Base-by-base conservation (phyloP, 495 filamentous ascomycete genomes). In the Penicillium simplicissimum region DNA sequence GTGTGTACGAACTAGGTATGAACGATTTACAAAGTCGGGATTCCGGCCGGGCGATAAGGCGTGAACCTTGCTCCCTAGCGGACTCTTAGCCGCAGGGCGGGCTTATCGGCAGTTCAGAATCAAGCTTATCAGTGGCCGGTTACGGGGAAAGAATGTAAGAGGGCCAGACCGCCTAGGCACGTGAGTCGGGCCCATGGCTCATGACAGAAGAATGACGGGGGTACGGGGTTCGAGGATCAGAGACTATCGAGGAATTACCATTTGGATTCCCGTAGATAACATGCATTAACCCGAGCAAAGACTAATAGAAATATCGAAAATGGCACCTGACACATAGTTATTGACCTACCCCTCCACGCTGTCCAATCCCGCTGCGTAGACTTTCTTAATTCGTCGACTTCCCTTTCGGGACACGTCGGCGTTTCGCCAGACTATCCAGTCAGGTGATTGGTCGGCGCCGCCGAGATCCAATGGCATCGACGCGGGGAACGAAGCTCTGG, bases 311-410 rank as follows among this genome's bases (percentile, higher is more conserved):
- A 36, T 23, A 5, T 19, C 8, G 0, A 52, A 52, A 2, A 1
- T 4, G 28, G 8, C 51, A 53, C 31, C 33, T 37, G 51, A 53
- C 51, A 53, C 28, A 53, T 45, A 45, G 17, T 45, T 45, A 21
- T 11, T 45, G 40, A 10, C 17, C 28, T 14, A 25, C 45, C 28
- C 34, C 51, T 36, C 51, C 51, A 53, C 51, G 14, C 23, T 23
- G 13, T 28, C n/a, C 14, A 55, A 49, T 38, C 52, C 52, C 38
- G 21, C 58, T 43, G 67, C 64, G 61, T 71, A 70, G 64, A 71
- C 69, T 61, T 71, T 65, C 69, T 71, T 56, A 47, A 71, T 69
- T 58, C 60, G 69, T 64, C 64, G 14, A 62, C 14, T 40, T 58
- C 45, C 58, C 19, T 17, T 28, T 17, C 15, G 19, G 36, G 36